A percentile compares a stretch with the other conserved stretches of the same genome.
phyloP scores from a whole-genome alignment of 2,329 filamentous ascomycete species.

The Colletotrichum salicis region DNA sequence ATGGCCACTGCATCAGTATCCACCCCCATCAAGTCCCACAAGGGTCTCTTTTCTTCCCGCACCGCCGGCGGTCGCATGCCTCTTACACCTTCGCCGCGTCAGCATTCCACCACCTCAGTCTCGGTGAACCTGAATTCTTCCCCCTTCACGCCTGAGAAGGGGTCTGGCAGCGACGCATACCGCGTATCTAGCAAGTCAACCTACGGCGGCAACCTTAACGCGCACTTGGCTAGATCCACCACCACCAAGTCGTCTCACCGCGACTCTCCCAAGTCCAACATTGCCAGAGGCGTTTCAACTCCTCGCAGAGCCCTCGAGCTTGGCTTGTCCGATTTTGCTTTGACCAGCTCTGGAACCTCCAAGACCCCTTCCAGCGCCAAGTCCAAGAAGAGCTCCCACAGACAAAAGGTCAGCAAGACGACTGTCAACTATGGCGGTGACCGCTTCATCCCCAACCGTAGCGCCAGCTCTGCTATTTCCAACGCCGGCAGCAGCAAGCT shows the following conservation, averaged over 20 bases:
- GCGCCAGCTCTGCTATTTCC: constrained; percentile 86
- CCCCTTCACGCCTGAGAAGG: constrained; percentile 80
- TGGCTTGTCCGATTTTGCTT: constrained; percentile 89
- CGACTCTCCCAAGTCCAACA: constrained; percentile 97
- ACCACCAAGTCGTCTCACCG: constrained; percentile 75
- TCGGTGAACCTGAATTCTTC: constrained; percentile 70
- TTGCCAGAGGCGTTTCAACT: constrained; percentile 77
- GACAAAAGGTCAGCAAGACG: constrained; percentile 75
- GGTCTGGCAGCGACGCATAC: constrained; percentile 58
- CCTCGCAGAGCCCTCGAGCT: constrained; percentile 87
- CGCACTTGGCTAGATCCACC: constrained; percentile 78
- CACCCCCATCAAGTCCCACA: constrained; percentile 94
- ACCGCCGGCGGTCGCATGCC: constrained; percentile 96
- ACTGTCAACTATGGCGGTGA: constrained; percentile 84
- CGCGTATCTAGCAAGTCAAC: constrained; percentile 74
- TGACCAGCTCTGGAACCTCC: constrained; percentile 81
- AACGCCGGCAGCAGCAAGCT: constrained; percentile 87
- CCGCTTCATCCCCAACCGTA: constrained; percentile 95
- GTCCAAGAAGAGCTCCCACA: constrained; percentile 63
- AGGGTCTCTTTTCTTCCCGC: constrained; percentile 89
- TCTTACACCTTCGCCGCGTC: constrained; percentile 88
- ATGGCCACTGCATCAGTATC: constrained; percentile 88
- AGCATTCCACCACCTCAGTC: constrained; percentile 61
- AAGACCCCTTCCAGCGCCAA: constrained; percentile 70
- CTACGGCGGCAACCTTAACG: constrained; percentile 81